These are phyloP conservation scores for Globisporangium camurandrum DNA, from an alignment of 352 stramenopile species.

Conservation along the genomic window DNA sequence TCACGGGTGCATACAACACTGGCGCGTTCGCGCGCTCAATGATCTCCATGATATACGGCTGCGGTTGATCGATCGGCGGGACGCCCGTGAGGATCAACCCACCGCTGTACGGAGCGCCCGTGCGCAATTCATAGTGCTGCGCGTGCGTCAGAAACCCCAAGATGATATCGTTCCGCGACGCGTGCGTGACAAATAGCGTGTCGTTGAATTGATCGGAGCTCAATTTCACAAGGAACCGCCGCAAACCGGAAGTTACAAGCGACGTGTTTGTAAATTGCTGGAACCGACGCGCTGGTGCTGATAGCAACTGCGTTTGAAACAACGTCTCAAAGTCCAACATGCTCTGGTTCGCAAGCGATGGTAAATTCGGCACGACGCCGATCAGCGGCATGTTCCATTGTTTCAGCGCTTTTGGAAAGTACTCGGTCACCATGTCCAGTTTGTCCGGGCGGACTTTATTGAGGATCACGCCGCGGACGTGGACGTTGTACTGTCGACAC, in stretches of 20 bases:
- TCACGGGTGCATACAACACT: conserved; percentile 70
- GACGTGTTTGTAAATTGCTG: conserved; percentile 71
- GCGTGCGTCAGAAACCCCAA: conserved; percentile 78
- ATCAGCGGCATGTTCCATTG: conserved; percentile 77
- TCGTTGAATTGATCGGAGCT: conserved; percentile 63
- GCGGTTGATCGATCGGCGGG: conserved; percentile 61
- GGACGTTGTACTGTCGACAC: conserved; percentile 90
- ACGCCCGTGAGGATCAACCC: conserved; percentile 85
- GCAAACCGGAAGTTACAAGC: conserved; percentile 82
- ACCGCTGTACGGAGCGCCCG: conserved; percentile 62
- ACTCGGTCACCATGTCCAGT: conserved; percentile 79
- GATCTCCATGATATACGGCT: conserved; percentile 75
- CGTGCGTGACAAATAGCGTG: conserved; percentile 86
- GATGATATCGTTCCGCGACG: conserved; percentile 88
- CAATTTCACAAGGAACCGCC: conserved; percentile 79
- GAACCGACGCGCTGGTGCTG: conserved; percentile 42
- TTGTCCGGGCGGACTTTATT: conserved; percentile 91
- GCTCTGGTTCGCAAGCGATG: conserved; percentile 63
- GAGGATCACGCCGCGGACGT: conserved; percentile 92
- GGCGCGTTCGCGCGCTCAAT: conserved; percentile 49
- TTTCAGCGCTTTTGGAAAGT: conserved; percentile 81
- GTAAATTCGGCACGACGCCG: conserved; percentile 78
- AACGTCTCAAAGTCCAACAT: conserved; percentile 88
- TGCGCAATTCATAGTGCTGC: conserved; percentile 66
- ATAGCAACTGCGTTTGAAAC: conserved; percentile 69